A percentile compares a stretch with the other conserved stretches of the same genome.
Conservation (phyloP, 257 asterid genomes). For the Eucommia ulmoides region DNA sequence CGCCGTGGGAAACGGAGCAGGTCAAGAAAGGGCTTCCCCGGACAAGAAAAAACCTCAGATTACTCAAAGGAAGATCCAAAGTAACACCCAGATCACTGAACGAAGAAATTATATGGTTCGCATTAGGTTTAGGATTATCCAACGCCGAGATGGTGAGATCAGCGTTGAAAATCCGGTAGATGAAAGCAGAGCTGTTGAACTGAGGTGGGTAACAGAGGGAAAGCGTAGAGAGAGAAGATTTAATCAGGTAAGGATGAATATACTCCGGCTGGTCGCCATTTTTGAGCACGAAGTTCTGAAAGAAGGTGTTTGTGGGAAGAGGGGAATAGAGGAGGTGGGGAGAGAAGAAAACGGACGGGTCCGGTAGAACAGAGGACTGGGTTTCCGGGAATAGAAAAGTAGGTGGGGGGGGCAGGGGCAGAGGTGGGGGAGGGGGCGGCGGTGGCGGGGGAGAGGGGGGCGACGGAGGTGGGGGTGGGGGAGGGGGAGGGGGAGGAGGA, state of each 20-base stretch:
- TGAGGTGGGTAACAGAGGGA: constrained; percentile 60
- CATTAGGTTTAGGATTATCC: constrained; percentile 30
- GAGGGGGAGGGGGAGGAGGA: not conserved
- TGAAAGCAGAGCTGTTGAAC: constrained; percentile 41
- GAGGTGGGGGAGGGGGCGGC: not conserved
- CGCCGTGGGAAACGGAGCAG: constrained; percentile 27
- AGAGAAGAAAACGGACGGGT: constrained; percentile 62
- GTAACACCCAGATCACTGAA: constrained; percentile 71
- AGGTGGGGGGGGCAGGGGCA: not conserved
- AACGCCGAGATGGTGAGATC: constrained; percentile 48
- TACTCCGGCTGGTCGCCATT: constrained; percentile 87
- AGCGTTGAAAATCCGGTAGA: constrained; percentile 44
- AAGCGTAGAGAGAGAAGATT: constrained; percentile 46
- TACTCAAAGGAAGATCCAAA: constrained; percentile 56
- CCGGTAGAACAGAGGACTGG: constrained; percentile 73
- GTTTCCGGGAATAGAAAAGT: constrained; percentile 66
- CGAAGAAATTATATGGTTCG: constrained; percentile 46
- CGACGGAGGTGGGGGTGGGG: not conserved
- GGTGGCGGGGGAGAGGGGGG: not conserved
- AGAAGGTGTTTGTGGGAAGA: constrained; percentile 78
- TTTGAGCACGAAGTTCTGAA: constrained; percentile 69
- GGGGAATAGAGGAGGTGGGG: constrained; percentile 54
- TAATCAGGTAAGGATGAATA: constrained; percentile 65
- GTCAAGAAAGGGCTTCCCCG: constrained; percentile 88
- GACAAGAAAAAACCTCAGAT: constrained; percentile 61